Evolutionary conservation across 1,284 basidiomycete species (phyloP), one percentile per base, ranked within the genome.

Genomic region (Garcileccinum viscosum): DNA sequence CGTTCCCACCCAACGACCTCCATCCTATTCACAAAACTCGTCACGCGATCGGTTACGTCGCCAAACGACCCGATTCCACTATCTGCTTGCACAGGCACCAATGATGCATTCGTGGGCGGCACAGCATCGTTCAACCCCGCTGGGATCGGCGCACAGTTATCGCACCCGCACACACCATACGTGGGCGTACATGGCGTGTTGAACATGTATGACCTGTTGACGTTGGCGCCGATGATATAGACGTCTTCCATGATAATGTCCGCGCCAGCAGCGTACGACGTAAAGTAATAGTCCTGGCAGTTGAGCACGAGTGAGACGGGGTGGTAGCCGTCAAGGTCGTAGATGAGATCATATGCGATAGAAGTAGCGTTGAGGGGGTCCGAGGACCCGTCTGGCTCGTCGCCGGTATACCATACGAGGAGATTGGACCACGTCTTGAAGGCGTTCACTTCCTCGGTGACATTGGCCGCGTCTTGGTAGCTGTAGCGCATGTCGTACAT

Each of bases 261-360:
- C 12, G 89, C 82, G 5, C 91, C 92, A 9, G 81, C 77, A 0
- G 86, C 82, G 71, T 92, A 91, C 33, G 84, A 85, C 56, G 83
- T 82, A 80, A 90, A 94, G 73, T 86, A 85, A 75, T 89, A 93
- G 78, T 94, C 84, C 76, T 91, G 80, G 82, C 93, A 94, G 74
- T 94, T 94, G 61, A 94, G 84, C 5, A 93, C 91, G n/a, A 94
- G 84, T 0, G 90, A 91, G 33, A 93, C 88, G 0, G 93, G 93
- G 74, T 93, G 93, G 74, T 94, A 94, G 5, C 89, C 88, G 56
- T 94, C 93, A 30, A 93, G 81, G 7, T 85, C 85, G 69, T 88
- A 87, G 72, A 94, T 93, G 53, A 90, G 82, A 72, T 90, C 86
- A 70, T 90, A 89, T 0, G 92, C 79, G 38, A 74, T 78, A 2